These are phyloP conservation scores for Solanum sejunctum DNA, from an alignment of 257 asterid genomes.

Conservation along the genomic window DNA sequence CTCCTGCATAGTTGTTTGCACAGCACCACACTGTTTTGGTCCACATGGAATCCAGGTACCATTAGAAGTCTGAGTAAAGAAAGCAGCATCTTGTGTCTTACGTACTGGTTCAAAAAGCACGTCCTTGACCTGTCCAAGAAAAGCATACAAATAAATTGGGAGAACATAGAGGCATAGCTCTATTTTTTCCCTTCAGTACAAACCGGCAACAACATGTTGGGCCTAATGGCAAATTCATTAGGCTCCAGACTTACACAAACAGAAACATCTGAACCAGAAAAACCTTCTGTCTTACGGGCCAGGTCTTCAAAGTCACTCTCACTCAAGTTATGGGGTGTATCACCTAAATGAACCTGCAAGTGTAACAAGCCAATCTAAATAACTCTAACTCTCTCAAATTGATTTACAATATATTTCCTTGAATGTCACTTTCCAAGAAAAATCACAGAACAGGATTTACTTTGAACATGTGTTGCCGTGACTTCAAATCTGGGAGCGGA, in stretches of 20 bases:
- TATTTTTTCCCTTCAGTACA: not conserved
- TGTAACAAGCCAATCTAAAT: not conserved
- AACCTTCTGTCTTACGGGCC: conserved; percentile 37
- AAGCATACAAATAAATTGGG: not conserved
- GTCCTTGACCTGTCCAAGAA: conserved; percentile 66
- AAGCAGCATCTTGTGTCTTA: conserved; percentile 94
- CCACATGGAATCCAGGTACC: conserved; percentile 86
- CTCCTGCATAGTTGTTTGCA: conserved; percentile 80
- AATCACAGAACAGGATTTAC: conserved; percentile 20
- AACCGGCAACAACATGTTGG: not conserved
- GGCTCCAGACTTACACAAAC: conserved; percentile 30
- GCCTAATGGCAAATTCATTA: not conserved
- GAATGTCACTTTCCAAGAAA: not conserved
- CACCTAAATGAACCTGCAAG: conserved; percentile 40
- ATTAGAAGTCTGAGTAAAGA: conserved; percentile 44
- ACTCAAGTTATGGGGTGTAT: conserved; percentile 41
- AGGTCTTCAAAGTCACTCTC: conserved; percentile 37
- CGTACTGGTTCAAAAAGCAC: conserved; percentile 96
- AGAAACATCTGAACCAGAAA: conserved; percentile 46
- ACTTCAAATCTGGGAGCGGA: conserved; percentile 91
- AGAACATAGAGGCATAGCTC: not conserved
- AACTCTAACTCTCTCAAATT: not conserved
- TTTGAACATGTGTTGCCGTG: conserved; percentile 96
- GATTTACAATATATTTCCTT: not conserved
- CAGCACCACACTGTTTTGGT: conserved; percentile 73